Percentiles rank a stretch among this genome's conserved stretches.
phyloP scores from a whole-genome alignment of 345 rosid genomes.

The Murraya koenigii region DNA sequence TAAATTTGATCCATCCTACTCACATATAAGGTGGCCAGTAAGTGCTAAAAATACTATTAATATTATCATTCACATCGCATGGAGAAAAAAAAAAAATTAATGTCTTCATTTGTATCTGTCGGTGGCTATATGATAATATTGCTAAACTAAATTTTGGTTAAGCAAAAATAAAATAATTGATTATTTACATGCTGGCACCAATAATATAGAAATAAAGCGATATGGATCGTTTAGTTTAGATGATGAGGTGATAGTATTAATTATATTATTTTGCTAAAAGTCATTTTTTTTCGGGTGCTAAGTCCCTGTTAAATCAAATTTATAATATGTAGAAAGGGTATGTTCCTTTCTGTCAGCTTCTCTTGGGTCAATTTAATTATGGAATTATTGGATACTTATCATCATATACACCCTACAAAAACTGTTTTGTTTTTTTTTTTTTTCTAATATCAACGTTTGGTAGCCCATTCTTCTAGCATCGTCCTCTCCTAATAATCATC shows the following conservation, averaged over 20 bases:
- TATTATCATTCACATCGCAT: background rate
- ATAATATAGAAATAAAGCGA: background rate
- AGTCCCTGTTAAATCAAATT: background rate
- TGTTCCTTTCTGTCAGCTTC: background rate
- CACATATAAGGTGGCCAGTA: background rate
- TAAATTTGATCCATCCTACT: background rate
- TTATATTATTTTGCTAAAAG: background rate
- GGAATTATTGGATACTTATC: conserved; percentile 14
- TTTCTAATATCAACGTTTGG: conserved; percentile 11
- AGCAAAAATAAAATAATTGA: background rate
- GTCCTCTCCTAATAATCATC: too few relatives aligned
- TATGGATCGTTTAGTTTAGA: background rate
- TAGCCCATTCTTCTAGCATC: background rate
- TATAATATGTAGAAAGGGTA: background rate
- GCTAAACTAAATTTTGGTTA: conserved; percentile 5
- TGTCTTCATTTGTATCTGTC: background rate
- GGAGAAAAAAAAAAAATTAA: background rate
- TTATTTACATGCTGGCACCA: background rate
- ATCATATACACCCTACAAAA: background rate
- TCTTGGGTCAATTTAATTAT: background rate
- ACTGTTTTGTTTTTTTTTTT: background rate
- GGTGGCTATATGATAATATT: conserved; percentile 7
- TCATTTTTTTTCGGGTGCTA: background rate
- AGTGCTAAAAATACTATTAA: background rate
- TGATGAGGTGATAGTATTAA: conserved; percentile 10